phyloP scores from a whole-genome alignment of 2,329 filamentous ascomycete genomes.

The Tolypocladium tundrense region DNA sequence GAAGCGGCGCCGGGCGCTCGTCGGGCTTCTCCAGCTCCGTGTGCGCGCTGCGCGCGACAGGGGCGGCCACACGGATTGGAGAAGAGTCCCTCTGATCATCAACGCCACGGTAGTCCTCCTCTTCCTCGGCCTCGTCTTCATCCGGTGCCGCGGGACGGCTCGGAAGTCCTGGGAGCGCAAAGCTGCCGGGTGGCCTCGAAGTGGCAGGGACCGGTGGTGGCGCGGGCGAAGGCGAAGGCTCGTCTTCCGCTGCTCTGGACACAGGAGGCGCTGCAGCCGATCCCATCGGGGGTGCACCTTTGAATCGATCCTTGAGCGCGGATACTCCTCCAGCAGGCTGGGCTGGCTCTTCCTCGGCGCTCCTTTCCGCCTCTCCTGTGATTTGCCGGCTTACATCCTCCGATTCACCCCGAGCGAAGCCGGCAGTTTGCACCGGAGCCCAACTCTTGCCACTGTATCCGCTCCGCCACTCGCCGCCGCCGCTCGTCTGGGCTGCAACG shows the following conservation, averaged over 20 bases:
- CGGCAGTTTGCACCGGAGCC: conserved; percentile 66
- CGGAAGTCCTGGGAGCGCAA: conserved; percentile 70
- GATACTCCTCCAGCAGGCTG: conserved; percentile 56
- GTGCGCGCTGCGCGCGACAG: conserved; percentile 57
- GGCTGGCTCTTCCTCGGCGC: conserved; percentile 38
- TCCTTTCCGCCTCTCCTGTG: conserved; percentile 44
- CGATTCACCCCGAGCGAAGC: conserved; percentile 50
- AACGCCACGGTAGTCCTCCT: conserved; percentile 31
- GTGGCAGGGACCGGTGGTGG: conserved; percentile 41
- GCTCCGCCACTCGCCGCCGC: conserved; percentile 74
- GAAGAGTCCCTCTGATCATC: conserved; percentile 48
- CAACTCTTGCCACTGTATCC: conserved; percentile 84
- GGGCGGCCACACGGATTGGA: conserved; percentile 77
- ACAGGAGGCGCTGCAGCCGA: conserved; percentile 28
- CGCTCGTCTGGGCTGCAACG: conserved; percentile 60
- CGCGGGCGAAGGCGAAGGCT: conserved; percentile 31
- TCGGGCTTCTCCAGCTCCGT: conserved; percentile 39
- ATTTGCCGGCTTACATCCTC: conserved; percentile 45
- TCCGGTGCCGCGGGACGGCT: conserved; percentile 45
- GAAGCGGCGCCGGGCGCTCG: conserved; percentile 41
- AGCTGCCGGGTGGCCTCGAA: conserved; percentile 62
- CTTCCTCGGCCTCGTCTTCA: conserved; percentile 43
- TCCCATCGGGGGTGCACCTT: conserved; percentile 62
- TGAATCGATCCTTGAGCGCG: conserved; percentile 74
- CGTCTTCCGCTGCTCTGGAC: conserved; percentile 20